phyloP scores from a whole-genome alignment of 1,139 yeast species.

The Debaryomyces sp. region DNA sequence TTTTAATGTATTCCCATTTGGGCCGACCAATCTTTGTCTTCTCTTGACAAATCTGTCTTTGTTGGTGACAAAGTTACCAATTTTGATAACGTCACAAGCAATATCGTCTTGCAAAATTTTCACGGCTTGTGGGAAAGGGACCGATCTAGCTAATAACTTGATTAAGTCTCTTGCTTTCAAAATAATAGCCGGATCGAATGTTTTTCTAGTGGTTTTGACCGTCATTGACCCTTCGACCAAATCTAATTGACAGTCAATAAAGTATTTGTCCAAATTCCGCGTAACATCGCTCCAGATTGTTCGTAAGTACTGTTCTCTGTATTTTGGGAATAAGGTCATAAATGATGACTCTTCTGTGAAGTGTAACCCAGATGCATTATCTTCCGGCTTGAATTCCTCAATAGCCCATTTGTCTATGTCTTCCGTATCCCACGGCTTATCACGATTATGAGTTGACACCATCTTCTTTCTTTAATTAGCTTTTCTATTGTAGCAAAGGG shows the following conservation, averaged over 20 bases:
- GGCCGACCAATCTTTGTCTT: conserved; percentile 95
- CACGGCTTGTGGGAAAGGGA: conserved; percentile 95
- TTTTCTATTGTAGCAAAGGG: background rate
- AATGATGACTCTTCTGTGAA: conserved; percentile 95
- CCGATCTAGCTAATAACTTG: conserved; percentile 91
- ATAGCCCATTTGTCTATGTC: conserved; percentile 93
- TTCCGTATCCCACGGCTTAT: conserved; percentile 97
- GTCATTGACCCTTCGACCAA: conserved; percentile 98
- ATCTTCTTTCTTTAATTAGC: conserved; percentile 34
- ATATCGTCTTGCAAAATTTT: conserved; percentile 88
- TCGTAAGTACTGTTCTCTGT: conserved; percentile 87
- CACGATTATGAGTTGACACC: conserved; percentile 92
- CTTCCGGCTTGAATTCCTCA: conserved; percentile 89
- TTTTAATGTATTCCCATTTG: conserved; percentile 93
- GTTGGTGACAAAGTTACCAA: conserved; percentile 84
- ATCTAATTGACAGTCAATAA: conserved; percentile 80
- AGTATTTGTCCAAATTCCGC: conserved; percentile 68
- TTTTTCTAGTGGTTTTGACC: conserved; percentile 92
- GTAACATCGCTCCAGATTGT: conserved; percentile 95
- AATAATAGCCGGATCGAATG: conserved; percentile 93
- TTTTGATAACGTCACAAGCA: conserved; percentile 96
- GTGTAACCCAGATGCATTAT: conserved; percentile 80
- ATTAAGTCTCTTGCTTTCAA: conserved; percentile 94
- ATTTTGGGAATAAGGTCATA: conserved; percentile 94
- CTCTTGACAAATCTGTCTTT: conserved; percentile 94